Evolutionary conservation across 1,284 basidiomycete species (phyloP).

Genomic region (Cutaneotrichosporon sp.): DNA sequence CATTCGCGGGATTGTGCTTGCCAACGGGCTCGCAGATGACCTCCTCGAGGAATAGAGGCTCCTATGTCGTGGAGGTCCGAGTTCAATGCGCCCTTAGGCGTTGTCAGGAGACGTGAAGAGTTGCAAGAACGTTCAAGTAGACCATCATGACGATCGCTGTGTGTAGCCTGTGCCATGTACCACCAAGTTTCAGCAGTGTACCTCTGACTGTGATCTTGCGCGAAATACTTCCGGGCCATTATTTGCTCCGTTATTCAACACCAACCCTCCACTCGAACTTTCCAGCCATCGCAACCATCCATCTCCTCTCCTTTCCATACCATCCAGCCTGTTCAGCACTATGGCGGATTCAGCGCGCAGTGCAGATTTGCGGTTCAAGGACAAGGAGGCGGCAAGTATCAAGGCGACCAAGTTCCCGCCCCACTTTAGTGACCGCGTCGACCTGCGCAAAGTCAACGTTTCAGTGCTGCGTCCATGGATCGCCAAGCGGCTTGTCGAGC

Average conservation of each 20-base stretch:
- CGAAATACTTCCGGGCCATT: neutral
- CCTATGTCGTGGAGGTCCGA: no score
- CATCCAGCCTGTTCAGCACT: neutral
- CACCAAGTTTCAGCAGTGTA: no score
- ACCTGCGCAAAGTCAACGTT: conserved; percentile 87
- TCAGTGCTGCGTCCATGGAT: conserved; percentile 80
- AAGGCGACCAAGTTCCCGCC: conserved; percentile 85
- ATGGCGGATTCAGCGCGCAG: conserved; percentile 30
- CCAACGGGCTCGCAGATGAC: neutral
- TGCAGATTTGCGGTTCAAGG: conserved; percentile 65
- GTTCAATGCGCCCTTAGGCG: no score
- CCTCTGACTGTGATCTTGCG: neutral
- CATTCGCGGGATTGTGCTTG: neutral
- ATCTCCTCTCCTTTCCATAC: neutral
- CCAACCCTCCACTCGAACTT: neutral
- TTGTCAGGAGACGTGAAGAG: no score
- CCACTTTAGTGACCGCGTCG: conserved; percentile 87
- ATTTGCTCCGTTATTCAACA: neutral
- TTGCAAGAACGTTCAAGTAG: no score
- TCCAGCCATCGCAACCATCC: neutral
- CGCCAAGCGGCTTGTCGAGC: conserved; percentile 78
- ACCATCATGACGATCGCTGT: no score
- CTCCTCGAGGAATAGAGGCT: neutral
- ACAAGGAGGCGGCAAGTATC: conserved; percentile 87
- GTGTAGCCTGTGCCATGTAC: no score